A percentile compares a stretch with the other conserved stretches of the same genome.
Conservation (phyloP, 495 filamentous ascomycete genomes). For the Aspergillus haitiensis region DNA sequence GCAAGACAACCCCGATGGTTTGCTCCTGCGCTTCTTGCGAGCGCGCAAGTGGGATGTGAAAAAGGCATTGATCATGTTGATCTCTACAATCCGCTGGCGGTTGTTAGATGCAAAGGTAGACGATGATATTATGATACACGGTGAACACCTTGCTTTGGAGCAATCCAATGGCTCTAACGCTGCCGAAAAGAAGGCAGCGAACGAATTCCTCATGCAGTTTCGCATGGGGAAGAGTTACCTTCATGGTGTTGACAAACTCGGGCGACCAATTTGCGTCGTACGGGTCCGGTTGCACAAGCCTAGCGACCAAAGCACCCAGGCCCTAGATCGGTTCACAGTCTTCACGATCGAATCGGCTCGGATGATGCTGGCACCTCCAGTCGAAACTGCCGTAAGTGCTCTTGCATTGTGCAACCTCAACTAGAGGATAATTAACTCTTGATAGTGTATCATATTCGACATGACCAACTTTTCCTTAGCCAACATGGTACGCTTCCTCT, state of each 20-base stretch:
- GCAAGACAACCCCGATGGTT: constrained; percentile 86
- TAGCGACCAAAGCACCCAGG: constrained; percentile 77
- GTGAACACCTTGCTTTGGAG: constrained; percentile 66
- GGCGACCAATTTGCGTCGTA: constrained; percentile 85
- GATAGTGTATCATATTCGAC: constrained; percentile 83
- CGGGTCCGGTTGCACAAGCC: constrained; percentile 77
- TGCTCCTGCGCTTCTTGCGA: constrained; percentile 85
- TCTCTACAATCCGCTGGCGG: constrained; percentile 93
- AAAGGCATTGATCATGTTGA: constrained; percentile 88
- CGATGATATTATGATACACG: constrained; percentile 77
- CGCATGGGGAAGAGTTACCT: constrained; percentile 93
- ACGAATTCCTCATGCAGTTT: constrained; percentile 83
- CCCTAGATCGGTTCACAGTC: constrained; percentile 84
- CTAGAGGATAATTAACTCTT: neutral
- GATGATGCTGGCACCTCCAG: constrained; percentile 71
- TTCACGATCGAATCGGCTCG: constrained; percentile 92
- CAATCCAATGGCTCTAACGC: constrained; percentile 57
- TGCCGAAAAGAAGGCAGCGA: constrained; percentile 61
- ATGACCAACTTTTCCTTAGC: constrained; percentile 90
- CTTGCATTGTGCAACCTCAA: neutral
- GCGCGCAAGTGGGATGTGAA: constrained; percentile 97
- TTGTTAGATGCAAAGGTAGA: constrained; percentile 78
- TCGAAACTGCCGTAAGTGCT: constrained; percentile 85
- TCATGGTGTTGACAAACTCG: constrained; percentile 81
- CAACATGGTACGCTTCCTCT: constrained; percentile 72